Conservation (phyloP, 768 basidiomycete species). For the Neoboletus brunneissimus region DNA sequence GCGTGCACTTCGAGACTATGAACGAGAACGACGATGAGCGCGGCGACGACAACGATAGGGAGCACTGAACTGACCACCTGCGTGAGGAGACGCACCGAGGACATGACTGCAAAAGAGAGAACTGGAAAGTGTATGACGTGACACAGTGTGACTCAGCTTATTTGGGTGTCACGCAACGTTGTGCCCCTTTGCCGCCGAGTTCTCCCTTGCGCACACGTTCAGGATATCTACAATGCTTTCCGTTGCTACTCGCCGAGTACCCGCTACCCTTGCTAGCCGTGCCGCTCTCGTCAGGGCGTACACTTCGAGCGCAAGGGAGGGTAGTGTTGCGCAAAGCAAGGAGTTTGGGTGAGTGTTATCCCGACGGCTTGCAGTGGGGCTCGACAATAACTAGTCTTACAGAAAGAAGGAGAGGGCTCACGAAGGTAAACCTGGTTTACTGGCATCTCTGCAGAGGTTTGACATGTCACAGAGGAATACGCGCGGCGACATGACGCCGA, state of each 20-base stretch:
- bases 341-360: conserved; percentile 53
- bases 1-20: conserved; percentile 44
- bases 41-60: neutral
- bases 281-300: conserved; percentile 34
- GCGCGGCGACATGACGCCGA: conserved; percentile 55
- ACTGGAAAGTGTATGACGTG: conserved; percentile 46
- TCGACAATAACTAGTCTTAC: conserved; percentile 2
- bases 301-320: conserved; percentile 45
- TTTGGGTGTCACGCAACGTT: conserved; percentile 23
- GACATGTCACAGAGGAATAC: conserved; percentile 53
- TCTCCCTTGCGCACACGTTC: neutral
- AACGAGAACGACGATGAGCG: conserved; percentile 7
- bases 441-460: neutral
- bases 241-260: conserved; percentile 37
- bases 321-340: conserved; percentile 58
- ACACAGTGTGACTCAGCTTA: conserved; percentile 28
- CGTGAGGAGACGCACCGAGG: conserved; percentile 52
- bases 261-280: conserved; percentile 36
- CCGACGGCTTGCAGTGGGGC: neutral
- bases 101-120: conserved; percentile 55
- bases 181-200: neutral
- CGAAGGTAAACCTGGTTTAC: conserved; percentile 43
- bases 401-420: conserved; percentile 76
- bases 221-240: conserved; percentile 26
- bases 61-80: conserved; percentile 39